Evolutionary conservation across 2,329 filamentous ascomycete genomes (phyloP).

Genomic region (Phialophora expanda): DNA sequence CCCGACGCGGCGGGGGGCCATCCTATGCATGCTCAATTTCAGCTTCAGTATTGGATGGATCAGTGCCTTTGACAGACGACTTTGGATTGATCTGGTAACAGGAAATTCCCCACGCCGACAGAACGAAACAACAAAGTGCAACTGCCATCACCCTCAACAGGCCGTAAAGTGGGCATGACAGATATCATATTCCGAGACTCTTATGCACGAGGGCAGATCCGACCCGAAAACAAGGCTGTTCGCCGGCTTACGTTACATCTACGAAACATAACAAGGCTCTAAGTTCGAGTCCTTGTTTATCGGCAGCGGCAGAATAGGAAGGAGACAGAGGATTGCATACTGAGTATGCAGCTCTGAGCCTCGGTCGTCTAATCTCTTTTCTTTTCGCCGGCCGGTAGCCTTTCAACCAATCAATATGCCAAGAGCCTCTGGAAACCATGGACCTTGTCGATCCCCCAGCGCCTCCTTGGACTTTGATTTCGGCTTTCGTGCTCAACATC

Average conservation of each 20-base stretch:
- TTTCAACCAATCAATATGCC: constrained; percentile 20
- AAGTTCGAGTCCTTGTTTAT: not conserved
- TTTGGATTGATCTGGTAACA: not conserved
- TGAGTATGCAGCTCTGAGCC: not conserved
- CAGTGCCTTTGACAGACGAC: not conserved
- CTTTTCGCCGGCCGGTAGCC: constrained; percentile 1
- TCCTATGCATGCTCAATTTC: constrained; percentile 9
- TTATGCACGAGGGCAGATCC: constrained; percentile 17
- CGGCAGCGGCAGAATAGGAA: constrained; percentile 1
- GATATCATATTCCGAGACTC: constrained; percentile 2
- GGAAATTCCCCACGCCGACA: not conserved
- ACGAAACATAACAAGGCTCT: constrained; percentile 6
- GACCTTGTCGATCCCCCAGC: constrained; percentile 14
- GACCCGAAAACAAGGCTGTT: constrained; percentile 22
- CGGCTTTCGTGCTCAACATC: constrained; percentile 22
- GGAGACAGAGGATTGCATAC: constrained; percentile 11
- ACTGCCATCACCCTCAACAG: not conserved
- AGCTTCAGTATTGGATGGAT: constrained; percentile 8
- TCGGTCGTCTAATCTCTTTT: constrained; percentile 18
- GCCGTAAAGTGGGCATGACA: constrained; percentile 11
- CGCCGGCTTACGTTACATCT: constrained; percentile 28
- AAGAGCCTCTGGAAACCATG: constrained; percentile 21
- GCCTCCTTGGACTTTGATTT: constrained; percentile 10
- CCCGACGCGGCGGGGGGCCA: not conserved
- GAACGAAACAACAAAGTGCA: constrained; percentile 2